Conservation (phyloP, 805 yeast species). For the Vanderwaltozyma verrucispora region DNA sequence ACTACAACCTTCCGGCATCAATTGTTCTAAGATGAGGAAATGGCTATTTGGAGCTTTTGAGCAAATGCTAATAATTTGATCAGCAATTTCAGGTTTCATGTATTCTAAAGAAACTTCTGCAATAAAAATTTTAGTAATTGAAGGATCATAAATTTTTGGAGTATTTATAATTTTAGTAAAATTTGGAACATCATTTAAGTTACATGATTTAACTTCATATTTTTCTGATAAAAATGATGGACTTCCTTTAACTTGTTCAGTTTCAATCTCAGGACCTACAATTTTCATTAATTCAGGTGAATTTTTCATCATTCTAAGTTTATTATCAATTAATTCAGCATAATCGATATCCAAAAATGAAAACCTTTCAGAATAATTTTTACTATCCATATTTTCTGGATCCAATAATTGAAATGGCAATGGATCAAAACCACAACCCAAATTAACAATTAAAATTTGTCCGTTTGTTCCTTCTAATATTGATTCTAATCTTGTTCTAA, state of each 20-base stretch:
- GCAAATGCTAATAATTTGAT: constrained; percentile 45
- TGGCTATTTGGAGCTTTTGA: constrained; percentile 39
- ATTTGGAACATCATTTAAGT: constrained; percentile 39
- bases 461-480: constrained; percentile 31
- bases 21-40: constrained; percentile 59
- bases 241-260: constrained; percentile 7
- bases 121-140: constrained; percentile 46
- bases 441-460: constrained; percentile 43
- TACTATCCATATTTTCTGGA: constrained; percentile 21
- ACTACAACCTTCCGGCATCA: constrained; percentile 49
- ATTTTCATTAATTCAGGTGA: constrained; percentile 38
- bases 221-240: constrained; percentile 21
- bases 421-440: constrained; percentile 75
- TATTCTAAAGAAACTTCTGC: constrained; percentile 81
- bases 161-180: constrained; percentile 23
- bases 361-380: constrained; percentile 24
- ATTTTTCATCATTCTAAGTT: constrained; percentile 40
- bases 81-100: constrained; percentile 59
- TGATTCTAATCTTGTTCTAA: constrained; percentile 40
- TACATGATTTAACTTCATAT: constrained; percentile 58
- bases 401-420: constrained; percentile 43
- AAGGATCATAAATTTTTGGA: constrained; percentile 10
- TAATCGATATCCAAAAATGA: constrained; percentile 65
- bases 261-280: constrained; percentile 30
- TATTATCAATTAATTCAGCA: constrained; percentile 52